Conservation (phyloP, 331 rosid species). For the Cydonia oblonga region DNA sequence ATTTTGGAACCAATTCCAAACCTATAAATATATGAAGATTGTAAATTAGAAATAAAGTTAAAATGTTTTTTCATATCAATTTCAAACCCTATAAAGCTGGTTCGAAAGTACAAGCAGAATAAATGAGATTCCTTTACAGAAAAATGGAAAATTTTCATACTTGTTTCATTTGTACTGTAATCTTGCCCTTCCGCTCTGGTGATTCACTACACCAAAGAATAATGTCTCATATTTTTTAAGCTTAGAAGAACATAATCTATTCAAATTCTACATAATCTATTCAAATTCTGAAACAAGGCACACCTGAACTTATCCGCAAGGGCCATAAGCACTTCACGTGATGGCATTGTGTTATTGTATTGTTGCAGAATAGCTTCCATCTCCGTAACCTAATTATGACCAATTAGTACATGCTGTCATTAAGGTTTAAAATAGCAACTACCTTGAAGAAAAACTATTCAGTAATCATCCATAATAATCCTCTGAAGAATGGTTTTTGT, state of each 20-base stretch:
- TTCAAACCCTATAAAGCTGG: constrained; percentile 67
- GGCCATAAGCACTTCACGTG: constrained; percentile 59
- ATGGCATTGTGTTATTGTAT: constrained; percentile 76
- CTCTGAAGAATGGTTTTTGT: neutral
- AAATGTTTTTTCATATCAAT: constrained; percentile 66
- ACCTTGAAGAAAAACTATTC: neutral
- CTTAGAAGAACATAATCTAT: neutral
- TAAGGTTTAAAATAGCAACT: neutral
- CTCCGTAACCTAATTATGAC: constrained; percentile 53
- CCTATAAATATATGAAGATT: constrained; percentile 32
- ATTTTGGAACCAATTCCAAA: constrained; percentile 99
- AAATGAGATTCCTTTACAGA: neutral
- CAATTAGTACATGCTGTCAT: neutral
- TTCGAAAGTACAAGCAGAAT: constrained; percentile 17
- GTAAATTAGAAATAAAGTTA: constrained; percentile 18
- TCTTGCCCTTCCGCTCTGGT: constrained; percentile 75
- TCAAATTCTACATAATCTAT: neutral
- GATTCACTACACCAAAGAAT: constrained; percentile 50
- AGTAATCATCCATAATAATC: neutral
- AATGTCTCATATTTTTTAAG: constrained; percentile 1
- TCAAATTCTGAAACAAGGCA: constrained; percentile 3
- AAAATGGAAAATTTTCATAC: constrained; percentile 32
- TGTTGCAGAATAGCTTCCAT: constrained; percentile 82
- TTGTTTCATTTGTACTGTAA: constrained; percentile 90
- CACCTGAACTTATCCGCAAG: constrained; percentile 97